These are phyloP conservation scores for Botrytis cinerea DNA, from an alignment of 2,329 filamentous ascomycete genomes.

Conservation along the genomic window DNA sequence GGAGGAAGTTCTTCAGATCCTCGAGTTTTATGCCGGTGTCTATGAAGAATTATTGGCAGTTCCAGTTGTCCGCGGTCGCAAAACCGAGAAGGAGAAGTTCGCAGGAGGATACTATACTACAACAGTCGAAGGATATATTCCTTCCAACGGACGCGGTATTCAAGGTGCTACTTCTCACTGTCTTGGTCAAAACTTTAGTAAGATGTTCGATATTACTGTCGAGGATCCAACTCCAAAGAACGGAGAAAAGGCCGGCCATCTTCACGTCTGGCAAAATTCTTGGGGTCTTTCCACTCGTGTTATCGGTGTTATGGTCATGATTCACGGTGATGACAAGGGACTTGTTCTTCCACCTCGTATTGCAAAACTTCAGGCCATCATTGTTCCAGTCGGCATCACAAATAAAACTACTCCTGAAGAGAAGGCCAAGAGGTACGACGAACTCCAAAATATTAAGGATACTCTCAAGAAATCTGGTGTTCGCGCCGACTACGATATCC, in stretches of 20 bases:
- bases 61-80: slow-evolving; percentile 86
- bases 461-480: slow-evolving; percentile 73
- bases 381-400: slow-evolving; percentile 91
- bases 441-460: slow-evolving; percentile 70
- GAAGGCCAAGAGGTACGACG: slow-evolving; percentile 71
- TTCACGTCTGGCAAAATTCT: slow-evolving; percentile 97
- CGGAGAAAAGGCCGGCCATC: slow-evolving; percentile 73
- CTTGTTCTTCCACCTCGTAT: slow-evolving; percentile 90
- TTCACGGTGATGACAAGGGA: slow-evolving; percentile 94
- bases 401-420: slow-evolving; percentile 84
- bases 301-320: slow-evolving; percentile 98
- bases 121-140: slow-evolving; percentile 95
- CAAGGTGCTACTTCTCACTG: slow-evolving; percentile 91
- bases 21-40: slow-evolving; percentile 87
- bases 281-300: slow-evolving; percentile 98
- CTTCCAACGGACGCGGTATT: slow-evolving; percentile 91
- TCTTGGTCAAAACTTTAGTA: slow-evolving; percentile 96
- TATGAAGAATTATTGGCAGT: slow-evolving; percentile 94
- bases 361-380: slow-evolving; percentile 79
- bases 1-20: slow-evolving; percentile 86
- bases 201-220: slow-evolving; percentile 98
- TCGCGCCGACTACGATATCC: slow-evolving; percentile 77
- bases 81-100: slow-evolving; percentile 98
- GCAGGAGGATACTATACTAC: slow-evolving; percentile 96
- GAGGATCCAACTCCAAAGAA: slow-evolving; percentile 78